Percentiles rank a stretch among this genome's conserved stretches.
These are phyloP conservation scores for Amorphotheca resinae DNA, from an alignment of 495 filamentous ascomycete genomes.

Conservation along the genomic window DNA sequence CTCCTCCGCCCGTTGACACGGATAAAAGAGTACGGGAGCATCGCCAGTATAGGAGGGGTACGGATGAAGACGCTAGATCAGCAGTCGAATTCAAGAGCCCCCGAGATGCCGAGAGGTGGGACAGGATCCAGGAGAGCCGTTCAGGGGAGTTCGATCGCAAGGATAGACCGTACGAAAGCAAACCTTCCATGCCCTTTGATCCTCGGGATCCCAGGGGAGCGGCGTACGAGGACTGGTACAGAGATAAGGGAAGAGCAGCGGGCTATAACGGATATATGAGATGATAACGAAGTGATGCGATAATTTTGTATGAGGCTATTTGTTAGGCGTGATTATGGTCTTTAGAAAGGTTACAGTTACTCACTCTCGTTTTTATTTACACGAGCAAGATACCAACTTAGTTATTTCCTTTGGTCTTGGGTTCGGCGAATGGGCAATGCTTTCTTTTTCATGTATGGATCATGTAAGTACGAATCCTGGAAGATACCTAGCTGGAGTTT, in stretches of 20 bases:
- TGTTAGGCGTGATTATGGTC: neutral
- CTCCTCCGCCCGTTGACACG: conserved; percentile 16
- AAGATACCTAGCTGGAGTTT: too few species aligned
- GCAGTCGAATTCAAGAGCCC: conserved; percentile 16
- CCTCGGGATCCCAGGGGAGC: conserved; percentile 11
- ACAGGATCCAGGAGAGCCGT: conserved; percentile 13
- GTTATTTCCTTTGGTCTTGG: neutral
- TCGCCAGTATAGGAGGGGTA: conserved; percentile 3
- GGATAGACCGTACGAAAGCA: conserved; percentile 9
- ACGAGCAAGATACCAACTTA: neutral
- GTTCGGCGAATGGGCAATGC: neutral
- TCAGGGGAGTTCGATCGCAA: neutral
- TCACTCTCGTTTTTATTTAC: neutral
- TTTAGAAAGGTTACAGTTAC: neutral
- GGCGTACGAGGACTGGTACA: conserved; percentile 16
- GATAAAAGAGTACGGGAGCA: conserved; percentile 6
- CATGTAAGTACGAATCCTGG: too few species aligned
- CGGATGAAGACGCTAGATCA: conserved; percentile 11
- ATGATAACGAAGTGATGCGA: neutral
- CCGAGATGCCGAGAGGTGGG: conserved; percentile 18
- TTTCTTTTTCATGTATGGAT: too few species aligned
- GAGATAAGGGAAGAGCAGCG: conserved; percentile 2
- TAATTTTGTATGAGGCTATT: neutral
- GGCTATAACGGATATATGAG: neutral
- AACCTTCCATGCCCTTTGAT: conserved; percentile 8